Percentiles rank a stretch among this genome's conserved stretches.
Evolutionary conservation across 352 stramenopile genomes (phyloP).

Genomic region (Phytophthora vignae): DNA sequence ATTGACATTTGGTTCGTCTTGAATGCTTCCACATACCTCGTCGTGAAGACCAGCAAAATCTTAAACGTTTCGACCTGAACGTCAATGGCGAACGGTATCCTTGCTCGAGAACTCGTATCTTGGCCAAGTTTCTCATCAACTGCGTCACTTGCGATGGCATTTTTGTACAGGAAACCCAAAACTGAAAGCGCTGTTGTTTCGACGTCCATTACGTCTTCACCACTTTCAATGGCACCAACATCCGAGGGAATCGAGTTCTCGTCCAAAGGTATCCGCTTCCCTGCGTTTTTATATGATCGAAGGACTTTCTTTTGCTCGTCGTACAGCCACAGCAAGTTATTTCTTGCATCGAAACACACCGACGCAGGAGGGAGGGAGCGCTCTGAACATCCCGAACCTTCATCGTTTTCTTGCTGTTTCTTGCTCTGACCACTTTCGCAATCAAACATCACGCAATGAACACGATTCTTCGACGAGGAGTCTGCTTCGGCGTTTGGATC

Average conservation of each 20-base stretch:
- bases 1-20: slow-evolving; percentile 25
- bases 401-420: slow-evolving; percentile 1
- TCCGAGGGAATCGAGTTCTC: slow-evolving; percentile 37
- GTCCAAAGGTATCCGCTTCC: slow-evolving; percentile 49
- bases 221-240: background rate
- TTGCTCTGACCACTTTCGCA: slow-evolving; percentile 48
- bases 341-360: slow-evolving; percentile 62
- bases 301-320: slow-evolving; percentile 42
- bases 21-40: slow-evolving; percentile 44
- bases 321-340: slow-evolving; percentile 57
- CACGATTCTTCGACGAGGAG: slow-evolving; percentile 10
- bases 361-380: slow-evolving; percentile 17
- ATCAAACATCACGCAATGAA: slow-evolving; percentile 61
- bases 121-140: background rate
- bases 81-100: slow-evolving; percentile 58
- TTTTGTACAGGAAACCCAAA: slow-evolving; percentile 51
- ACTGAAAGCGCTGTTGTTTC: slow-evolving; percentile 37
- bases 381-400: slow-evolving; percentile 6
- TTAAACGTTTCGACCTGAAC: slow-evolving; percentile 43
- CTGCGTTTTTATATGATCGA: slow-evolving; percentile 50
- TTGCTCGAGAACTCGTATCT: background rate
- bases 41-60: slow-evolving; percentile 40
- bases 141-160: slow-evolving; percentile 37
- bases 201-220: slow-evolving; percentile 8
- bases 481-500: slow-evolving; percentile 16